Conservation (phyloP, 2,329 filamentous ascomycete genomes). For the Fusarium setosum region DNA sequence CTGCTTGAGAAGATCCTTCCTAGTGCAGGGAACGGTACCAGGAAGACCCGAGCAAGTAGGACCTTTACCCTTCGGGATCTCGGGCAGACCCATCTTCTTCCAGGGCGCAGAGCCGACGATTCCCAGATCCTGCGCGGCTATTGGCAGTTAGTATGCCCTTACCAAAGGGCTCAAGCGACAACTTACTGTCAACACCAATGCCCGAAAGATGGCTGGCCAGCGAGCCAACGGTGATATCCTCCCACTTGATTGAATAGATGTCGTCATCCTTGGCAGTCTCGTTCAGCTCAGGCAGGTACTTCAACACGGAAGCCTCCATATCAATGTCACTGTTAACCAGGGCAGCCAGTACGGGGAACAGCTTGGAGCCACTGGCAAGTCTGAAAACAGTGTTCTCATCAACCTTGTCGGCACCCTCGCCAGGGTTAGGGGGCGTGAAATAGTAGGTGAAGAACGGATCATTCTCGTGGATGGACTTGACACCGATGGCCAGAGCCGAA, state of each 20-base stretch:
- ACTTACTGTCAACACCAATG: slow-evolving; percentile 51
- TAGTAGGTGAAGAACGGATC: slow-evolving; percentile 52
- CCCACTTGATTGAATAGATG: slow-evolving; percentile 55
- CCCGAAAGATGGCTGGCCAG: slow-evolving; percentile 60
- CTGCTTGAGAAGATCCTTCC: slow-evolving; percentile 42
- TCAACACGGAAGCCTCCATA: slow-evolving; percentile 56
- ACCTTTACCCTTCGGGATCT: slow-evolving; percentile 41
- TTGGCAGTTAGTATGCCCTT: not conserved
- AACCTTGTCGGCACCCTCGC: slow-evolving; percentile 39
- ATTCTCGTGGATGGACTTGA: slow-evolving; percentile 56
- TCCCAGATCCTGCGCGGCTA: slow-evolving; percentile 49
- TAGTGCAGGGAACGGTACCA: slow-evolving; percentile 46
- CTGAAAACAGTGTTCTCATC: slow-evolving; percentile 49
- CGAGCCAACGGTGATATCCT: slow-evolving; percentile 58
- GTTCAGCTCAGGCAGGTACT: slow-evolving; percentile 55
- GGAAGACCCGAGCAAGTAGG: slow-evolving; percentile 50
- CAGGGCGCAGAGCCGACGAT: slow-evolving; percentile 41
- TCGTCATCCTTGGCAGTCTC: slow-evolving; percentile 39
- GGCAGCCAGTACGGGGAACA: slow-evolving; percentile 47
- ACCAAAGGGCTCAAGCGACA: rapidly evolving
- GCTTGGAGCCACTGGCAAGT: slow-evolving; percentile 50
- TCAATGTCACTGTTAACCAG: slow-evolving; percentile 45
- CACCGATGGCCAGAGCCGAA: slow-evolving; percentile 52
- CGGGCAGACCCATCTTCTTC: slow-evolving; percentile 47
- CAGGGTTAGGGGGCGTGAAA: slow-evolving; percentile 50